Evolutionary conservation across 257 asterid species (phyloP), one percentile per base, ranked within the genome.

Genomic region (Solanum arcanum): DNA sequence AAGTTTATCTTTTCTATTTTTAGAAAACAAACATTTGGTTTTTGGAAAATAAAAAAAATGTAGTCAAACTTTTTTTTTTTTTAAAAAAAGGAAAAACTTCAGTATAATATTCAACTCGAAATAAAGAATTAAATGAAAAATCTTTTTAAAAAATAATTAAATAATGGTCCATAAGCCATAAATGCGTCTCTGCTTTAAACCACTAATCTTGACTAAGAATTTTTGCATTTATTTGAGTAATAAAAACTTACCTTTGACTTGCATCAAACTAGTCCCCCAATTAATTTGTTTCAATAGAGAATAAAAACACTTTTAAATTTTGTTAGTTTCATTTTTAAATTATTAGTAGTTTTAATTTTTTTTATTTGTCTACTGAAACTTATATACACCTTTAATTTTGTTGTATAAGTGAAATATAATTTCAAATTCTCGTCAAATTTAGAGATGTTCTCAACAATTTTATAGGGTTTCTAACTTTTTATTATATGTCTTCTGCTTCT

Each of bases 401-500:
- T 1, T 0, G 18, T 4, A 52, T 52, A 10, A 6, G 62, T 18
- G 4, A 52, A 0, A 52, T 52, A 2, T 1, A 52, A 0, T 0
- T 0, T 10, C 7, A 52, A 52, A 52, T 52, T 52, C 0, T 52
- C 0, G 2, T 52, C 0, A 18, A 52, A 52, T 16, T 52, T 52
- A 52, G 62, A 52, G 10, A 52, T 52, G 23, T 16, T 52, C 1
- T 52, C 62, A 16, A 52, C 4, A 16, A 3, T 52, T 52, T 1
- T 52, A 0, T 6, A 0, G 10, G 1, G 1, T 52, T 52, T 52
- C 6, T 5, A 37, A 37, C 39, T 37, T 5, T 37, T 52, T 16
- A 52, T 52, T 52, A 52, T 16, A 23, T 16, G 7, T 16, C 1
- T 52, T 9, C 18, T 52, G 23, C 4, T 52, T 10, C 10, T 52